A percentile compares a stretch with the other conserved stretches of the same genome.
phyloP scores from a whole-genome alignment of 176 grass and related monocot species.

The Bothriochloa decipiens region DNA sequence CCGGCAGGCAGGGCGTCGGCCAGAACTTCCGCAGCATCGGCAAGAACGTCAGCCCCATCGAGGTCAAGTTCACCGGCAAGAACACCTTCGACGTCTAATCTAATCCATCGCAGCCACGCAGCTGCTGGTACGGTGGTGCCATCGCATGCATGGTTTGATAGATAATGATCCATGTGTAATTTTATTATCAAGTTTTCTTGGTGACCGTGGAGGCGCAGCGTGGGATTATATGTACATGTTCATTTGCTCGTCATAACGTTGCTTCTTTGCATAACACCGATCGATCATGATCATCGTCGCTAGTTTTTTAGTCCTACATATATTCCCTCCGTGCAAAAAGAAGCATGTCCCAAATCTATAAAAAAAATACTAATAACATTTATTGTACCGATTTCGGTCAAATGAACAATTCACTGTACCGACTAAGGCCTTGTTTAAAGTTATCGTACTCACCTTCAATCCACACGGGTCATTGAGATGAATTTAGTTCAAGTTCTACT shows the following conservation, averaged over 20 bases:
- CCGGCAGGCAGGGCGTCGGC: constrained; percentile 75
- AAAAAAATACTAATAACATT: too few species aligned
- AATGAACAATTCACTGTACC: too few species aligned
- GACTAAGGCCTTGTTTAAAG: too few species aligned
- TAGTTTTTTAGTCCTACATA: too few species aligned
- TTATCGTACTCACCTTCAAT: too few species aligned
- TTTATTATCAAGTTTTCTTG: constrained; percentile 36
- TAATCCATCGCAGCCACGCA: not conserved
- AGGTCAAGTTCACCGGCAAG: constrained; percentile 99
- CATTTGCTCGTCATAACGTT: constrained; percentile 10
- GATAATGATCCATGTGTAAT: constrained; percentile 37
- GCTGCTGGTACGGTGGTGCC: not conserved
- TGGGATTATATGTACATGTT: constrained; percentile 40
- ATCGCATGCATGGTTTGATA: not conserved
- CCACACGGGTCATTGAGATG: too few species aligned
- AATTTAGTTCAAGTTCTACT: too few species aligned
- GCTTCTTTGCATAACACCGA: not conserved
- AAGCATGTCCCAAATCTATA: too few species aligned
- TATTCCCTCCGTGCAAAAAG: too few species aligned
- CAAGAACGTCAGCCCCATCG: constrained; percentile 91
- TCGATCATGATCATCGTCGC: too few species aligned
- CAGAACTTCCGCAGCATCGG: constrained; percentile 86
- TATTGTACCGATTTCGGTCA: too few species aligned
- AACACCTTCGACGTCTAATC: constrained; percentile 68
- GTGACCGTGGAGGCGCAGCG: not conserved